phyloP scores from a whole-genome alignment of 805 yeast genomes.

The Spathaspora passalidarum region DNA sequence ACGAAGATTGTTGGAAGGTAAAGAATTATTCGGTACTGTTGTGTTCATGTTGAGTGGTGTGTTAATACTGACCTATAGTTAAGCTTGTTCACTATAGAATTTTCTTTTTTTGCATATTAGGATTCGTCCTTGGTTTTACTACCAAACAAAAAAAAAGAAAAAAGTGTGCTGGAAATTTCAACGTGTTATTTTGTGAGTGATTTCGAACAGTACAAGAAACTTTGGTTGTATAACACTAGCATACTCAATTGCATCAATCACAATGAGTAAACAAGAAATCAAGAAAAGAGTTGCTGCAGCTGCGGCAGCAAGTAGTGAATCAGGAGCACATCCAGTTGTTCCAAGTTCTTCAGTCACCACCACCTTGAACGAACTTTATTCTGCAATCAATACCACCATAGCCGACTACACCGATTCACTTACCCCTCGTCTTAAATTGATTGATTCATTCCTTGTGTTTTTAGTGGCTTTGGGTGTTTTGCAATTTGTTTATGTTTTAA shows the following conservation, averaged over 20 bases:
- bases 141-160: background rate
- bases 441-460: slow-evolving; percentile 75
- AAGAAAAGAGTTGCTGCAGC: slow-evolving; percentile 12
- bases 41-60: background rate
- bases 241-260: too few species aligned
- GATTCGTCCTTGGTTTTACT: background rate
- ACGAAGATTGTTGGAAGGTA: slow-evolving; percentile 4
- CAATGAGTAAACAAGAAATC: slow-evolving; percentile 40
- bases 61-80: background rate
- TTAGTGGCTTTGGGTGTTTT: slow-evolving; percentile 70
- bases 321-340: background rate
- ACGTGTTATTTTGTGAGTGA: background rate
- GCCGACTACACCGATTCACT: slow-evolving; percentile 29
- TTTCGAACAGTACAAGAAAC: background rate
- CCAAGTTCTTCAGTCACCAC: slow-evolving; percentile 8
- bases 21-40: background rate
- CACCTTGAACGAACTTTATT: slow-evolving; percentile 21
- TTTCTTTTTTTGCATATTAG: background rate
- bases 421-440: slow-evolving; percentile 54
- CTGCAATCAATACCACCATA: slow-evolving; percentile 33
- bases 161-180: background rate
- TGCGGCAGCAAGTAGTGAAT: slow-evolving; percentile 3
- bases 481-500: slow-evolving; percentile 73
- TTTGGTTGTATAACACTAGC: background rate
- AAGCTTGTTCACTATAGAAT: background rate